Conservation (phyloP, 2,329 filamentous ascomycete genomes). For the Colletotrichum musicola region DNA sequence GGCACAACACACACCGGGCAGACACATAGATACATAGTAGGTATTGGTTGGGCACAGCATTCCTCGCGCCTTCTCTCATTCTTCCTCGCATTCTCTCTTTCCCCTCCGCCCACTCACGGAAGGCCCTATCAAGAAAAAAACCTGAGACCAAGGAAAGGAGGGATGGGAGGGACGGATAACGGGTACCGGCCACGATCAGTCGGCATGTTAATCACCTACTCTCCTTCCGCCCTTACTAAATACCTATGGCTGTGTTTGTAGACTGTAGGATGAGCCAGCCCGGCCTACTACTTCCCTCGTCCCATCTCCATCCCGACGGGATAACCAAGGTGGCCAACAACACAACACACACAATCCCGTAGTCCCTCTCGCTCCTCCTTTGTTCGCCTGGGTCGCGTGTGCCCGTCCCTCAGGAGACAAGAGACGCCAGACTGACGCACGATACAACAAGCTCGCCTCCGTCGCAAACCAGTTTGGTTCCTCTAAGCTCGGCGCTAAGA, state of each 20-base stretch:
- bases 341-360: conserved; percentile 4
- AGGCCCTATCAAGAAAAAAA: no score
- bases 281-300: conserved; percentile 1
- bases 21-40: no score
- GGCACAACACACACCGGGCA: background rate
- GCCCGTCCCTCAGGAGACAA: conserved; percentile 32
- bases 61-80: conserved; percentile 32
- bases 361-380: conserved; percentile 22
- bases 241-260: background rate
- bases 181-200: no score
- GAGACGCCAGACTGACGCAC: conserved; percentile 34
- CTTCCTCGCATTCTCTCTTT: conserved; percentile 34
- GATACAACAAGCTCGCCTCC: conserved; percentile 35
- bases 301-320: background rate
- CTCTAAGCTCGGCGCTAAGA: conserved; percentile 25
- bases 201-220: background rate
- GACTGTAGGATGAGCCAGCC: background rate
- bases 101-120: conserved; percentile 2
- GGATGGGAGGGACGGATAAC: no score
- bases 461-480: conserved; percentile 19
- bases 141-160: background rate
- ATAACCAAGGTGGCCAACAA: background rate
- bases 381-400: conserved; percentile 24
- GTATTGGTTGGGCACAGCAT: conserved; percentile 6
- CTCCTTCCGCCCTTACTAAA: background rate